Evolutionary conservation across 2,329 filamentous ascomycete species (phyloP).

Genomic region (Trichoderma breve): DNA sequence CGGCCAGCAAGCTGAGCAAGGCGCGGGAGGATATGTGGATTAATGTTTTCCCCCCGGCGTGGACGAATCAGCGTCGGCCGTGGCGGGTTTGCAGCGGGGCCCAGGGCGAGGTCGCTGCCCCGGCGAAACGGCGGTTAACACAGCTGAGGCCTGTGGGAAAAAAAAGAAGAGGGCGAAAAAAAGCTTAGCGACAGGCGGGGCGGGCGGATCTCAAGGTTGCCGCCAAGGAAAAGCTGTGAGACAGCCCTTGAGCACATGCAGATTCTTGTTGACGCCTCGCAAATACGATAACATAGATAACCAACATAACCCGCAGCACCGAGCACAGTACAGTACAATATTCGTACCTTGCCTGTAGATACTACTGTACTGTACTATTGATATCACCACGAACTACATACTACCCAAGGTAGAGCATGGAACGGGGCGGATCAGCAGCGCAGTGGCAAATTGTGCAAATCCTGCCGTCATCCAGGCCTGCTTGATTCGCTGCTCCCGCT

Average conservation of each 20-base stretch:
- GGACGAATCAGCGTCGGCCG: conserved; percentile 1
- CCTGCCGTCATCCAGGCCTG: background rate
- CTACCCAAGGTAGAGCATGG: no score
- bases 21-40: background rate
- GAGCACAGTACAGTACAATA: background rate
- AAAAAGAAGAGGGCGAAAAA: background rate
- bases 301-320: no score
- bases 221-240: background rate
- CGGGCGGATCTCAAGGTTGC: conserved; percentile 3
- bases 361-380: no score
- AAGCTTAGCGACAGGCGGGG: conserved; percentile 11
- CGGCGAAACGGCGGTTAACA: conserved; percentile 23
- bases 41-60: conserved; percentile 7
- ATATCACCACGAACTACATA: no score
- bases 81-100: conserved; percentile 3
- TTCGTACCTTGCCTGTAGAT: background rate
- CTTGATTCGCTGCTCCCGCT: background rate
- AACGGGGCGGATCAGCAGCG: background rate
- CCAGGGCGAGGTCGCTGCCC: background rate
- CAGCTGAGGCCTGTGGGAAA: background rate
- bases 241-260: conserved; percentile 4
- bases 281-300: no score
- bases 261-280: no score
- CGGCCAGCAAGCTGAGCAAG: background rate
- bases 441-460: background rate